These are phyloP conservation scores for Coniochaeta hoffmannii DNA, from an alignment of 2,329 filamentous ascomycete species.

Conservation along the genomic window DNA sequence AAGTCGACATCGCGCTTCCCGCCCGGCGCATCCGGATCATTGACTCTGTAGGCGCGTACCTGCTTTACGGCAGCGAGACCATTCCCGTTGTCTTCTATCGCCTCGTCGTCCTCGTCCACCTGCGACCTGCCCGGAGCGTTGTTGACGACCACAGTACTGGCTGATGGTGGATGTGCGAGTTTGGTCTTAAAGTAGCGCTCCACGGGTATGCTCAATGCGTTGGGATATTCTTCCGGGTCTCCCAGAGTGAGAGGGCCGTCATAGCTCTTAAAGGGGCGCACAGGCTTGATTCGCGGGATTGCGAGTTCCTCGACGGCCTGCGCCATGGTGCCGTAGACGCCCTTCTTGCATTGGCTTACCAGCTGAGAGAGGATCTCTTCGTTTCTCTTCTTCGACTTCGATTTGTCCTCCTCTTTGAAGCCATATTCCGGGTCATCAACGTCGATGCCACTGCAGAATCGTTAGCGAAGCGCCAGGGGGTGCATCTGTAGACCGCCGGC, in stretches of 20 bases:
- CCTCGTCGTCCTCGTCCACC: conserved; percentile 43
- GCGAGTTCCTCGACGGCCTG: conserved; percentile 77
- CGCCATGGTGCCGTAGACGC: conserved; percentile 73
- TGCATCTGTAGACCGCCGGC: conserved; percentile 23
- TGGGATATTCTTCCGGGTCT: conserved; percentile 63
- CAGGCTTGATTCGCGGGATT: conserved; percentile 66
- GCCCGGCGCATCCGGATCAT: conserved; percentile 65
- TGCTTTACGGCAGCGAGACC: conserved; percentile 65
- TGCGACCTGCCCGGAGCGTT: conserved; percentile 37
- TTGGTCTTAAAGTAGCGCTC: conserved; percentile 88
- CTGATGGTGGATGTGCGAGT: conserved; percentile 63
- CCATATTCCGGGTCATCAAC: conserved; percentile 89
- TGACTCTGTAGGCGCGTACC: conserved; percentile 72
- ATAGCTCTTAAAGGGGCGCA: conserved; percentile 71
- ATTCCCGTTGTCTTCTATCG: conserved; percentile 32
- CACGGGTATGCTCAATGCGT: conserved; percentile 74
- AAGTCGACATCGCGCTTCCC: conserved; percentile 75
- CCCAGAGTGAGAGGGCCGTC: conserved; percentile 76
- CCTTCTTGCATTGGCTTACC: conserved; percentile 57
- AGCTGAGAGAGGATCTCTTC: conserved; percentile 61
- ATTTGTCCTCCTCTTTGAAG: conserved; percentile 86
- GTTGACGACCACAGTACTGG: conserved; percentile 65
- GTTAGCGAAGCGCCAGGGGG: neutral
- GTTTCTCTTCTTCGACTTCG: conserved; percentile 62
- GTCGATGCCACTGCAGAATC: conserved; percentile 63